Base-by-base conservation (phyloP, 169 alveolate genomes). In the Plasmodium gallinaceum region DNA sequence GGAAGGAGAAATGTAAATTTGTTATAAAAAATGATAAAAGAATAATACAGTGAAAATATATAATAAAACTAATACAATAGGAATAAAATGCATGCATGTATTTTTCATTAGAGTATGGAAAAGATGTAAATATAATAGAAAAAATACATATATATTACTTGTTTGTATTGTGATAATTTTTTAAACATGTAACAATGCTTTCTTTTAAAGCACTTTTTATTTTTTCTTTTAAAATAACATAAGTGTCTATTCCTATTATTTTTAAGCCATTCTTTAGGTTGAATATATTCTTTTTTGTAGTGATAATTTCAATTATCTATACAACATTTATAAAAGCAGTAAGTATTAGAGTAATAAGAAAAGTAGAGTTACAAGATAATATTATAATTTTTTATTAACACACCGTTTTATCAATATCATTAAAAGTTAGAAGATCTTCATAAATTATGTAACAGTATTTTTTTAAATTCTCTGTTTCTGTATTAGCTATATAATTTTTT, bases 161-260 rank as follows among this genome's bases (percentile, higher is more conserved):
- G 83, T 37, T 83, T 14, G 78, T 83, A 46, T 68, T 83, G 65
- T 83, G 68, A 51, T 68, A 68, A 48, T 48, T 83, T 26, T 83
- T 83, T 51, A 83, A 69, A 51, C 73, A 66, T 45, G 91, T 54
- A 12, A 66, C n/a, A 12, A 83, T 54, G 62, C 66, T 68, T 83
- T 83, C 91, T 62, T 66, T 83, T 51, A 83, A 32, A 64, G 91
- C 42, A 12, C 54, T 66, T 68, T 83, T 83, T 42, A 83, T 83
- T 45, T 68, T 83, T 46, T 83, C 91, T 68, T 83, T 83, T 52
- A 83, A 68, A 5, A 83, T 52, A 51, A 58, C n/a, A 45, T 83
- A 83, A n/a, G 91, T 83, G 43, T 83, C 83, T 54, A 83, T 83
- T 20, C 91, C 91, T 32, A 43, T 42, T 83, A 83, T 83, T 61